Percentiles rank a stretch among this genome's conserved stretches.
Conservation (phyloP, 192 early-diverging fungal species). For the Irineochytrium annulatum region DNA sequence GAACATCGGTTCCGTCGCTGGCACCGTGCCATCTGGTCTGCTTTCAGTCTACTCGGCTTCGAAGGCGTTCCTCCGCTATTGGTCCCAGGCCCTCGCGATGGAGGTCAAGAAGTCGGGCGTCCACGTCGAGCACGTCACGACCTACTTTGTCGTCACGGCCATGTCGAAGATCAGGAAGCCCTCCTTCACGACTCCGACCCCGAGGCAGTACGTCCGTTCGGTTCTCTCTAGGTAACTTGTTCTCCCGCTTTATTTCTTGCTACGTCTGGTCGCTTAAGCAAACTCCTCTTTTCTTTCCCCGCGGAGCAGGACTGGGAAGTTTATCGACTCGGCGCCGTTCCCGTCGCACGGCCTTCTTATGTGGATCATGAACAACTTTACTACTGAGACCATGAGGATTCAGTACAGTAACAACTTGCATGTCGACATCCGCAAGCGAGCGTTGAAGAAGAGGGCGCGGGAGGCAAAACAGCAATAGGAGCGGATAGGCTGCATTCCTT, state of each 20-base stretch:
- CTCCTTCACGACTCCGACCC: conserved; percentile 73
- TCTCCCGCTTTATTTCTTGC: too few relatives aligned
- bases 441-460: conserved; percentile 58
- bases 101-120: conserved; percentile 70
- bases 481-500: too few relatives aligned
- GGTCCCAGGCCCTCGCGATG: conserved; percentile 82
- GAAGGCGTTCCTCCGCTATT: conserved; percentile 87
- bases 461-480: conserved; percentile 18
- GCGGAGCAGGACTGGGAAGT: conserved; percentile 61
- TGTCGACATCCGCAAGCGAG: conserved; percentile 65
- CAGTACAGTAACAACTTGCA: conserved; percentile 55
- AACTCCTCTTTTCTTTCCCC: too few relatives aligned
- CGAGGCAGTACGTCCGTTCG: conserved; percentile 70
- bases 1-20: conserved; percentile 90
- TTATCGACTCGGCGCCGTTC: conserved; percentile 64
- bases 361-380: conserved; percentile 64
- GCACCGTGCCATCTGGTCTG: conserved; percentile 75
- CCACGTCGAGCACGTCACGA: conserved; percentile 87
- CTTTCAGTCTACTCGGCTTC: conserved; percentile 88
- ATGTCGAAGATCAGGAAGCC: conserved; percentile 91
- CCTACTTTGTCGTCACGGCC: conserved; percentile 91
- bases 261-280: too few relatives aligned
- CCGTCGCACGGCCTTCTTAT: conserved; percentile 64
- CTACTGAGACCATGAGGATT: conserved; percentile 55
- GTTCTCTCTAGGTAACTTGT: too few relatives aligned